Conservation (phyloP, 129 eudicot species). For the Silybum marianum region DNA sequence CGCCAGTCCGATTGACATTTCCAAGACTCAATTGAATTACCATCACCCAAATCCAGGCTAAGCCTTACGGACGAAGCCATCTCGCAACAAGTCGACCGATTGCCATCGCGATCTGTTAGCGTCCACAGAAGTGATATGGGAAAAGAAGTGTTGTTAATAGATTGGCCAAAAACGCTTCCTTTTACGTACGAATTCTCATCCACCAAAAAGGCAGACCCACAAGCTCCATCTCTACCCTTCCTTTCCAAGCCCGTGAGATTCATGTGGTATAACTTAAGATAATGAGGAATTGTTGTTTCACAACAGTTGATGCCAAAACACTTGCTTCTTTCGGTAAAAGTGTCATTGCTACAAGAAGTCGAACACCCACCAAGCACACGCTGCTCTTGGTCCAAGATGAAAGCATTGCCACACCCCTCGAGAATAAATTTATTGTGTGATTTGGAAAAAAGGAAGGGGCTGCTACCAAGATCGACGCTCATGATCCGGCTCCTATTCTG, state of each 20-base stretch:
- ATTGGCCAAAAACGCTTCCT: neutral
- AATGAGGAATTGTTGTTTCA: conserved; percentile 3
- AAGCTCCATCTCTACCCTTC: neutral
- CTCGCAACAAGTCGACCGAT: neutral
- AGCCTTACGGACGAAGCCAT: neutral
- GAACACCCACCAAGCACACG: conserved; percentile 9
- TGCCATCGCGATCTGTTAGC: neutral
- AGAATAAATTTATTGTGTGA: conserved; percentile 1
- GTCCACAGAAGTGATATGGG: neutral
- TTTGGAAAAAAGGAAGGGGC: conserved; percentile 12
- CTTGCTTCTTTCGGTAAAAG: neutral
- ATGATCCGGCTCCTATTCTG: neutral
- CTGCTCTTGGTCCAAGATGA: neutral
- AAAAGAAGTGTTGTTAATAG: neutral
- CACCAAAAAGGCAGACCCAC: conserved; percentile 22
- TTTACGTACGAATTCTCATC: neutral
- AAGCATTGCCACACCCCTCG: conserved; percentile 12
- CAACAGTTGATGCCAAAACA: conserved; percentile 4
- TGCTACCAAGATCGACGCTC: neutral
- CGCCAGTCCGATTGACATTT: neutral
- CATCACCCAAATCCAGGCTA: neutral
- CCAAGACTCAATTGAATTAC: neutral
- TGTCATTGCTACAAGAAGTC: neutral
- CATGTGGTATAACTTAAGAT: neutral
- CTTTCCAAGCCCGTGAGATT: neutral